Base-by-base conservation (phyloP, 257 asterid species). In the Gynochthodes officinalis region DNA sequence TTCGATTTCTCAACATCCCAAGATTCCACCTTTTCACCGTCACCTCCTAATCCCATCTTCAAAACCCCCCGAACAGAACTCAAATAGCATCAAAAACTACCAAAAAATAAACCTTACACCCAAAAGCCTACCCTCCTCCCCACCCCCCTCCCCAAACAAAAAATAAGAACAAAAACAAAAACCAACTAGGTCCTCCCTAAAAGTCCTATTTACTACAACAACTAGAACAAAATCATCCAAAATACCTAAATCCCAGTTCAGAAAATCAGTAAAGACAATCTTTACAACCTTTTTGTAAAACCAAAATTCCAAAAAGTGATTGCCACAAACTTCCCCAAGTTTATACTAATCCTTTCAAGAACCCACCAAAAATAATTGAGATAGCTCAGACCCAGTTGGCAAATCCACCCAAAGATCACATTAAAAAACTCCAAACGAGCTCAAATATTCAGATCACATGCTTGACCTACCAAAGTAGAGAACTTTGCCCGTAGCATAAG, bases 31-130 rank as follows among this genome's bases (percentile, higher is more conserved):
- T 85, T 83, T 74, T 79, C 77, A 62, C 75, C 81, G 54, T 79
- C 85, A 63, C 76, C 83, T 59, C 77, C 73, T 60, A 79, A 69
- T 81, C 92, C 97, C 97, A 94, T 93, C 80, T 83, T 78, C 65
- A 61, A 73, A 64, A 81, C 75, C 74, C 53, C 71, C 68, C 83
- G 77, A 81, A 80, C 63, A 82, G 76, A 89, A 77, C 66, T 43
- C 78, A 76, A 78, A 77, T 72, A 57, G 64, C 72, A 77, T 64
- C 32, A 72, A 80, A 53, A 55, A 70, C 61, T 23, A 62, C 78
- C 73, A 57, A 66, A 43, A 74, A 67, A 40, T 75, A 37, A 67
- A 33, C 77, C 49, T 68, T 57, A 43, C 69, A 40, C 78, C 77
- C 46, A 64, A 46, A 7, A 32, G 33, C 52, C 71, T 42, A 61